phyloP scores from a whole-genome alignment of 116 monocot genomes.

The Phalaenopsis hybrid region DNA sequence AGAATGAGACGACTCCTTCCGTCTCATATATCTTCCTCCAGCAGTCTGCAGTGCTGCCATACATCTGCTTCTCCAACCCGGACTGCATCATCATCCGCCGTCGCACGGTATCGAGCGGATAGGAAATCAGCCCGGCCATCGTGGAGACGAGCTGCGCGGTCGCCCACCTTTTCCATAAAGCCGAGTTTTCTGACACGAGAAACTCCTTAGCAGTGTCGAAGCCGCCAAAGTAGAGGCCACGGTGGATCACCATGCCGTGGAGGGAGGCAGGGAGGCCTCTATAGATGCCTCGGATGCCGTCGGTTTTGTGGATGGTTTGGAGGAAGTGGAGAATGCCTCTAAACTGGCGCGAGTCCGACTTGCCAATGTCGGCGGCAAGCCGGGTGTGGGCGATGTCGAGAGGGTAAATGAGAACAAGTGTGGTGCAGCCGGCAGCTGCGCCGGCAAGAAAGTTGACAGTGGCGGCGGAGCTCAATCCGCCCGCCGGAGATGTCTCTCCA shows the following conservation, averaged over 20 bases:
- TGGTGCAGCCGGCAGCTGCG: slow-evolving; percentile 86
- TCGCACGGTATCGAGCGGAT: slow-evolving; percentile 86
- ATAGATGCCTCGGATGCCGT: slow-evolving; percentile 78
- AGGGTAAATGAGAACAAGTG: slow-evolving; percentile 84
- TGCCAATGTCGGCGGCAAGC: slow-evolving; percentile 83
- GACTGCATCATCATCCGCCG: slow-evolving; percentile 99
- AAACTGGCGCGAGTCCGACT: slow-evolving; percentile 63
- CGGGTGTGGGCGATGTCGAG: slow-evolving; percentile 97
- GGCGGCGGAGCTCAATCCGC: slow-evolving; percentile 24
- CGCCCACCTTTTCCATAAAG: slow-evolving; percentile 65
- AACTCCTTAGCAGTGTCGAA: slow-evolving; percentile 91
- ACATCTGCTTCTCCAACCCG: slow-evolving; percentile 52
- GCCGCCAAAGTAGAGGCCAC: slow-evolving; percentile 93
- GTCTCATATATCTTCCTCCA: slow-evolving; percentile 81
- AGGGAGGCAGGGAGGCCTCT: slow-evolving; percentile 80
- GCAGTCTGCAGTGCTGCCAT: slow-evolving; percentile 64
- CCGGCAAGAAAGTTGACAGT: slow-evolving; percentile 73
- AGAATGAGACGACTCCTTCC: slow-evolving; percentile 69
- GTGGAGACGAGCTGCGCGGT: slow-evolving; percentile 69
- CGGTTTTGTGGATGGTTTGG: slow-evolving; percentile 50
- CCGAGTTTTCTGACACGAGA: slow-evolving; percentile 17
- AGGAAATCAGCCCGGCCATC: slow-evolving; percentile 66
- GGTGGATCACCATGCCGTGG: slow-evolving; percentile 91
- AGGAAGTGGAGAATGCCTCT: slow-evolving; percentile 75
- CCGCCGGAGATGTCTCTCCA: slow-evolving; percentile 12